Evolutionary conservation across 129 eudicot species (phyloP), one percentile per base, ranked within the genome.

Genomic region (Silybum marianum): DNA sequence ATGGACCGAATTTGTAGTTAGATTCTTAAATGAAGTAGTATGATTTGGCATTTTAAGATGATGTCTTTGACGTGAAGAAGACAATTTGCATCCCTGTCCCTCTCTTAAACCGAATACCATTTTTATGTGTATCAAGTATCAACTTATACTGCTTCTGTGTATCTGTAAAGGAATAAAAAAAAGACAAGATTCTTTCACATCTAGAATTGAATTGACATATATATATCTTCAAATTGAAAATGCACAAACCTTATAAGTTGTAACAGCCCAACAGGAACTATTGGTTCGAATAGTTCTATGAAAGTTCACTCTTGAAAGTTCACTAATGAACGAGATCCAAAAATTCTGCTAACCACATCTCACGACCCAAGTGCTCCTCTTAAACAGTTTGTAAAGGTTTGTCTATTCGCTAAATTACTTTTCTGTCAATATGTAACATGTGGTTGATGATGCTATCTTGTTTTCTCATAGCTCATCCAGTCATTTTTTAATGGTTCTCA

Each of bases 301-400:
- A 58, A 18, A 58, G 66, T 16, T 58, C 58, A 46, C 18, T 46
- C 7, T 58, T 58, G n/a, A 58, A n/a, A n/a, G n/a, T n/a, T n/a
- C n/a, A n/a, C n/a, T n/a, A 48, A 90, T 2, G 97, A 87, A 67
- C 85, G 87, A 78, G 95, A 95, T 85, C 99, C 99, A 69, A 95
- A 95, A 67, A 93, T 95, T 63, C 82, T 95, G 88, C 76, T 95
- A 9, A 95, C 97, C 23, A 95, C 99, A 40, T 93, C 98, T 4
- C 91, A 93, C 44, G 78, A 95, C 79, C 99, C 99, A 67, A 95
- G 99, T 88, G 97, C 93, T 82, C 95, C 99, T 72, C 89, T 95
- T 58, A 88, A 88, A 60, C 98, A 95, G 88, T 95, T 95, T 80
- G 95, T 84, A 40, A 95, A 95, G 99, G 99, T 95, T 74, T 40